phyloP scores from a whole-genome alignment of 257 asterid species.

The Lycium barbarum region DNA sequence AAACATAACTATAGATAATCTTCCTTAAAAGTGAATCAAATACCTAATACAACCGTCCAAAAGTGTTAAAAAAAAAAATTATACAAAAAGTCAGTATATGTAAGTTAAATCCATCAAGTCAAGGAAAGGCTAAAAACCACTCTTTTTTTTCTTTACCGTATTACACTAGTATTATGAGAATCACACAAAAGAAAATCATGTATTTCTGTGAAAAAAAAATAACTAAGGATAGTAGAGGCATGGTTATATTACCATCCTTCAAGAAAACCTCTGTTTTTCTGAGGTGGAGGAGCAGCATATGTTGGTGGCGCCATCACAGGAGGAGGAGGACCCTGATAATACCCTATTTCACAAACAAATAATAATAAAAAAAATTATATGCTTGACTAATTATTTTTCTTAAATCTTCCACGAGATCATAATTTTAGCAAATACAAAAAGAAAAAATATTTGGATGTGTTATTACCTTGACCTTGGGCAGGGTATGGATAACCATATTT shows the following conservation, averaged over 20 bases:
- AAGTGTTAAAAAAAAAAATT: too few species aligned
- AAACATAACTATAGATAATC: background rate
- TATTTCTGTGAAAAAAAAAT: background rate
- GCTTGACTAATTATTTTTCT: background rate
- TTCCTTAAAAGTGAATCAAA: background rate
- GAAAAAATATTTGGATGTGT: background rate
- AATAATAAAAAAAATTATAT: background rate
- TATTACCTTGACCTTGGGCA: conserved; percentile 25
- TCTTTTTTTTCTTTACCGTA: background rate
- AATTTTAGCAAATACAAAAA: background rate
- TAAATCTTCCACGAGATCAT: background rate
- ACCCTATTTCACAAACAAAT: background rate
- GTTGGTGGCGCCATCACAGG: conserved; percentile 32
- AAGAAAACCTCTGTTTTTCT: conserved; percentile 20
- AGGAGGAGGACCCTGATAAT: conserved; percentile 26
- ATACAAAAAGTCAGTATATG: too few species aligned
- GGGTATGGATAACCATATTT: conserved; percentile 29
- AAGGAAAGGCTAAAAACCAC: too few species aligned
- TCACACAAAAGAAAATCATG: background rate
- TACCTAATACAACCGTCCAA: background rate
- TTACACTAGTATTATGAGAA: too few species aligned
- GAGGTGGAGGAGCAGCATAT: conserved; percentile 26
- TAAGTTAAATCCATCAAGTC: too few species aligned
- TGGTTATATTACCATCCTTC: conserved; percentile 12
- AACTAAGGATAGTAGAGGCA: background rate